phyloP scores from a whole-genome alignment of 1,284 basidiomycete species.

The Ustilago crameri region DNA sequence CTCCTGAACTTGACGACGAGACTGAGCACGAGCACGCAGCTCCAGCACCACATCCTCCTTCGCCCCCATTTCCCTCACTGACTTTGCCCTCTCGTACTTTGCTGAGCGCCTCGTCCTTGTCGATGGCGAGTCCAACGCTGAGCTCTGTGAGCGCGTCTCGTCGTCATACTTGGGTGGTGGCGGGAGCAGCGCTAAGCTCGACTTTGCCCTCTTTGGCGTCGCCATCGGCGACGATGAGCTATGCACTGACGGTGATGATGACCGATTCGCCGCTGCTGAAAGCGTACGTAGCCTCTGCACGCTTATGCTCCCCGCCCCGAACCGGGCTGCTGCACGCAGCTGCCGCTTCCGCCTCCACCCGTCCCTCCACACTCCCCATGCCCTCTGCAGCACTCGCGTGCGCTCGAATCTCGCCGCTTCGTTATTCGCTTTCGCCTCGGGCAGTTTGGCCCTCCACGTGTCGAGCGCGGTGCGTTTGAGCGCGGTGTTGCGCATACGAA shows the following conservation, averaged over 20 bases:
- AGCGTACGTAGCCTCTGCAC: conserved; percentile 24
- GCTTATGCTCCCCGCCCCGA: conserved; percentile 30
- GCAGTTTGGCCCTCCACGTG: conserved; percentile 30
- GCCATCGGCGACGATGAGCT: conserved; percentile 23
- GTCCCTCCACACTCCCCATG: conserved; percentile 21
- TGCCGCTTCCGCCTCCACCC: conserved; percentile 6
- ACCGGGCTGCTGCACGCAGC: conserved; percentile 29
- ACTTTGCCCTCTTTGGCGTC: too few species aligned
- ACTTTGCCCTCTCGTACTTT: too few species aligned
- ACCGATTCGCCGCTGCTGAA: conserved; percentile 26
- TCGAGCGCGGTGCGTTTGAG: conserved; percentile 21
- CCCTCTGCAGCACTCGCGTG: neutral
- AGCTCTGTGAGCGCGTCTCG: too few species aligned
- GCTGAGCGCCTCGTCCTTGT: too few species aligned
- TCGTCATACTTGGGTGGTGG: too few species aligned
- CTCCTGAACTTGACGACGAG: too few species aligned
- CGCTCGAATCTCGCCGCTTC: conserved; percentile 11
- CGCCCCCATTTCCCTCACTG: too few species aligned
- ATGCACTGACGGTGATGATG: conserved; percentile 16
- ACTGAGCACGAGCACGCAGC: too few species aligned
- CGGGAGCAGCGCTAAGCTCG: neutral
- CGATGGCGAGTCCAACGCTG: too few species aligned
- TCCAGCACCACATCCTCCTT: too few species aligned
- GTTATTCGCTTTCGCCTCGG: conserved; percentile 20
- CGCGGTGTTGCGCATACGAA: conserved; percentile 39